Percentiles rank a stretch among this genome's conserved stretches.
Evolutionary conservation across 768 basidiomycete species (phyloP).

Genomic region (Mrakia hoshinonis): DNA sequence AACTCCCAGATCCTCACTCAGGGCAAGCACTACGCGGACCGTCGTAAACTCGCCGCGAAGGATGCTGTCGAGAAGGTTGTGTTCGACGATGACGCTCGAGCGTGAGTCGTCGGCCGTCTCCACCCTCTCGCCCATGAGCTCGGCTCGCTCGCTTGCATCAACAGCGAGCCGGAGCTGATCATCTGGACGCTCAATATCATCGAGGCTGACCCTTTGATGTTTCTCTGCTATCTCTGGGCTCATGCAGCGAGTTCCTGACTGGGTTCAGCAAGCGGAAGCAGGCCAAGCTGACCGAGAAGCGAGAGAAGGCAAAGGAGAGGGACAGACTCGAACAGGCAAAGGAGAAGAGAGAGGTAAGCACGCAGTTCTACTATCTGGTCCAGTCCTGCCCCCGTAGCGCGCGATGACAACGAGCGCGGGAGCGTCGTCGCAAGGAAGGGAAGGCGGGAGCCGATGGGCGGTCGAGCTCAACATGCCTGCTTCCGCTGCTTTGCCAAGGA

Average conservation of each 20-base stretch:
- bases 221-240: background rate
- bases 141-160: background rate
- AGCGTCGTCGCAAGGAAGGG: too few relatives aligned
- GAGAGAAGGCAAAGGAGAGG: constrained; percentile 28
- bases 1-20: constrained; percentile 28
- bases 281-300: constrained; percentile 27
- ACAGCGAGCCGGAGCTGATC: background rate
- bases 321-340: constrained; percentile 8
- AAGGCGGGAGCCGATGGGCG: too few relatives aligned
- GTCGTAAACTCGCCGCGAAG: constrained; percentile 9
- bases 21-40: constrained; percentile 26
- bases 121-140: background rate
- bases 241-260: constrained; percentile 27
- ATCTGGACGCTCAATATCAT: background rate
- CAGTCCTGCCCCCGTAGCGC: background rate
- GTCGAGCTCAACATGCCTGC: too few relatives aligned
- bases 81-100: constrained; percentile 29
- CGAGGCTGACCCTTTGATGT: background rate
- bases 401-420: too few relatives aligned
- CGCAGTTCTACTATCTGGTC: background rate
- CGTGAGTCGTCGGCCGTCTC: constrained; percentile 3
- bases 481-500: too few relatives aligned
- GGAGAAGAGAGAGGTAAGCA: constrained; percentile 26
- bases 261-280: constrained; percentile 29
- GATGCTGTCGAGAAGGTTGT: constrained; percentile 24